Evolutionary conservation across 768 basidiomycete genomes (phyloP).

Genomic region (Lactarius quietus): DNA sequence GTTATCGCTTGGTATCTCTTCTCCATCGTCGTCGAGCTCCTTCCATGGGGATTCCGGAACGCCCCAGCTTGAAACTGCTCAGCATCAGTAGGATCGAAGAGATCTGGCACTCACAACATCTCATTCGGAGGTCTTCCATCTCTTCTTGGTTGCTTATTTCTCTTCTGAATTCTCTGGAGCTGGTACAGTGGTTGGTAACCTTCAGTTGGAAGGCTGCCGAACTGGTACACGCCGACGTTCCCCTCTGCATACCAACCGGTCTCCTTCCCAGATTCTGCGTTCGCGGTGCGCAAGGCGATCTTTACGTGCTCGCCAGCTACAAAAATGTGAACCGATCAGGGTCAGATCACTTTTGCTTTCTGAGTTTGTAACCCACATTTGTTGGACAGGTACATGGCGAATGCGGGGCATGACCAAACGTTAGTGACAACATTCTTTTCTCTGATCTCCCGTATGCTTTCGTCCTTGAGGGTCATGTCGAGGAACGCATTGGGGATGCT

Average conservation of each 20-base stretch:
- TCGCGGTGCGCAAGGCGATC: slow-evolving; percentile 14
- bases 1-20: neutral
- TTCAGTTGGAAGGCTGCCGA: slow-evolving; percentile 15
- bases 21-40: slow-evolving; percentile 14
- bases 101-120: slow-evolving; percentile 1
- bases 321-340: neutral
- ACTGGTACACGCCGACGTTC: slow-evolving; percentile 20
- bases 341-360: neutral
- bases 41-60: slow-evolving; percentile 10
- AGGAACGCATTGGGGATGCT: slow-evolving; percentile 11
- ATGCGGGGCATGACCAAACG: slow-evolving; percentile 16
- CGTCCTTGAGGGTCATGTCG: slow-evolving; percentile 10
- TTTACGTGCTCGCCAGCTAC: slow-evolving; percentile 17
- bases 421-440: slow-evolving; percentile 17
- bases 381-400: slow-evolving; percentile 22
- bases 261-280: slow-evolving; percentile 1
- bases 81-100: neutral
- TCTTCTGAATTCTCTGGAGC: slow-evolving; percentile 4
- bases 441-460: slow-evolving; percentile 8
- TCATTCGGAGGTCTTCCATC: slow-evolving; percentile 16
- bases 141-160: slow-evolving; percentile 11
- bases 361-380: slow-evolving; percentile 5
- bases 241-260: slow-evolving; percentile 22
- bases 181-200: slow-evolving; percentile 16
- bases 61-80: slow-evolving; percentile 13